phyloP scores from a whole-genome alignment of 2,329 filamentous ascomycete genomes.

The Alternaria angustiovoidea region DNA sequence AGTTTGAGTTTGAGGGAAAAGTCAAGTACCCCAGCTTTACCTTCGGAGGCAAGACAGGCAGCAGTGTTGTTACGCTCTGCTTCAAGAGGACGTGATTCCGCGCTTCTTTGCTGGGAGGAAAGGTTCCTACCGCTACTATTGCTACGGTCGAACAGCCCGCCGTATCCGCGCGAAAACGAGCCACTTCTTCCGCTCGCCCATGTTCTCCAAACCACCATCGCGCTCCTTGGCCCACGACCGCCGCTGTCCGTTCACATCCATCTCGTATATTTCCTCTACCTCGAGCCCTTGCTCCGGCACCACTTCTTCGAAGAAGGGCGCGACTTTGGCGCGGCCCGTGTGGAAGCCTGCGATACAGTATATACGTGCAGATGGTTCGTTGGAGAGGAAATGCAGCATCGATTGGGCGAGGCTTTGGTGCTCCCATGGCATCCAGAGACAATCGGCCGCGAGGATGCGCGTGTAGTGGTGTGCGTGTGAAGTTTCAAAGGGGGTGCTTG shows the following conservation, averaged over 20 bases:
- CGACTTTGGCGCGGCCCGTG: conserved; percentile 71
- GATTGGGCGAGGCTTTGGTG: conserved; percentile 71
- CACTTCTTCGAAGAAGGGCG: conserved; percentile 68
- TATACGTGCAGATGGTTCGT: conserved; percentile 58
- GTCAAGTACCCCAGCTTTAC: conserved; percentile 86
- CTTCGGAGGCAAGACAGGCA: conserved; percentile 88
- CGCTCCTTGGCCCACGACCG: conserved; percentile 64
- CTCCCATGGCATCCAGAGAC: conserved; percentile 78
- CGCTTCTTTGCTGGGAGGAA: background rate
- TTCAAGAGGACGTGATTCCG: conserved; percentile 65
- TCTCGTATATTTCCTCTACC: conserved; percentile 72
- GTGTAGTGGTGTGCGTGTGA: conserved; percentile 59
- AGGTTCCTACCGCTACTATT: background rate
- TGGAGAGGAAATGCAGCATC: conserved; percentile 68
- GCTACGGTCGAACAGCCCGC: conserved; percentile 17
- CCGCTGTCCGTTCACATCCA: conserved; percentile 70
- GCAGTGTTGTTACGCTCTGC: conserved; percentile 87
- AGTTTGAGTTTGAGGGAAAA: conserved; percentile 69
- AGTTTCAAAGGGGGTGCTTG: conserved; percentile 53
- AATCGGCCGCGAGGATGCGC: conserved; percentile 74
- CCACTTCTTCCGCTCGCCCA: conserved; percentile 73
- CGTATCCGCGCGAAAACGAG: conserved; percentile 63
- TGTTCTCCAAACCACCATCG: conserved; percentile 69
- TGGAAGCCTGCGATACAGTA: conserved; percentile 77
- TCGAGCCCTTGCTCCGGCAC: conserved; percentile 61